A percentile compares a stretch with the other conserved stretches of the same genome.
Conservation (phyloP, 2,329 filamentous ascomycete genomes). For the Ampelomyces quisqualis region DNA sequence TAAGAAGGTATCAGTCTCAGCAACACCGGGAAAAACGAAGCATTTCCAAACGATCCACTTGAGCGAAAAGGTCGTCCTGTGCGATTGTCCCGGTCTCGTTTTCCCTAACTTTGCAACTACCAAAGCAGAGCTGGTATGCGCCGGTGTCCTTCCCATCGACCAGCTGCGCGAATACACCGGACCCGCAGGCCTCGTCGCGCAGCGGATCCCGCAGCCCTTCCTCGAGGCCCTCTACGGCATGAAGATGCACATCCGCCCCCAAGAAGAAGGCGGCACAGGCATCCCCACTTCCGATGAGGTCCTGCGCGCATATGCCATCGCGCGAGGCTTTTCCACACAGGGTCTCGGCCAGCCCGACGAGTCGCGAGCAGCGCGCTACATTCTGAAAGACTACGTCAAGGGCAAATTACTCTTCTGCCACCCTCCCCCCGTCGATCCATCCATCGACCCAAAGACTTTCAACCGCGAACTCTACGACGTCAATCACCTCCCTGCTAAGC, state of each 20-base stretch:
- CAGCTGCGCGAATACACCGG: constrained; percentile 92
- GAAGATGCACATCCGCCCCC: constrained; percentile 73
- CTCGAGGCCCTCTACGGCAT: constrained; percentile 94
- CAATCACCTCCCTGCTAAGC: constrained; percentile 76
- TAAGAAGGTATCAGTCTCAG: constrained; percentile 97
- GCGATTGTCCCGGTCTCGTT: constrained; percentile 97
- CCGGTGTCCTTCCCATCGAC: constrained; percentile 92
- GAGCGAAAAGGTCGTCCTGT: constrained; percentile 83
- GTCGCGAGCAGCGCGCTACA: constrained; percentile 81
- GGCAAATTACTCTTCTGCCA: constrained; percentile 92
- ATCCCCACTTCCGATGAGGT: constrained; percentile 81
- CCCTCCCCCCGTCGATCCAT: constrained; percentile 70
- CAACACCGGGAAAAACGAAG: constrained; percentile 97
- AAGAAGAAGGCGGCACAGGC: constrained; percentile 92
- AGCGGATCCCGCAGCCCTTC: constrained; percentile 82
- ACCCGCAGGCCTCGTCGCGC: constrained; percentile 77
- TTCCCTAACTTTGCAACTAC: constrained; percentile 98
- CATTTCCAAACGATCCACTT: constrained; percentile 98
- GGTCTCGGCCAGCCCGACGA: constrained; percentile 91
- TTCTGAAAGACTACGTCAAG: constrained; percentile 96
- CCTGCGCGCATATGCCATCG: constrained; percentile 80
- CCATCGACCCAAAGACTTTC: constrained; percentile 72
- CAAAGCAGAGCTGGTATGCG: constrained; percentile 94
- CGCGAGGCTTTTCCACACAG: constrained; percentile 85
- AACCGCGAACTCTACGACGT: constrained; percentile 88